These are phyloP conservation scores for Auricularia cornea DNA, from an alignment of 768 basidiomycete genomes.

Conservation along the genomic window DNA sequence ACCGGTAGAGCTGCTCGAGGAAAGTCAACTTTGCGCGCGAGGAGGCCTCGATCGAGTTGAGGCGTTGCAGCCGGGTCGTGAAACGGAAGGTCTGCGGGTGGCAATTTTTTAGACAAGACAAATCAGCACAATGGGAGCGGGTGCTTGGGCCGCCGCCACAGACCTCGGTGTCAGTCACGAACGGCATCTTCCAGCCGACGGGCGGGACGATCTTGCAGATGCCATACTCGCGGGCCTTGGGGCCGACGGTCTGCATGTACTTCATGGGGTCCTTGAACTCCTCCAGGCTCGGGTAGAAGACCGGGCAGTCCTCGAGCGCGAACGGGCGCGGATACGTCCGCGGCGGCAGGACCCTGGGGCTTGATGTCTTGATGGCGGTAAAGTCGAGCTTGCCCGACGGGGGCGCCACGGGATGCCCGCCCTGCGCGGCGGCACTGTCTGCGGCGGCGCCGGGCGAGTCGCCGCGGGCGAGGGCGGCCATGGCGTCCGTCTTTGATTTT, in stretches of 20 bases:
- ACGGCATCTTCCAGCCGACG: conserved; percentile 89
- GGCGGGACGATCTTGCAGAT: conserved; percentile 97
- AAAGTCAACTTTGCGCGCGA: conserved; percentile 96
- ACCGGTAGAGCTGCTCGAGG: conserved; percentile 92
- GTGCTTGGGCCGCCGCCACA: conserved; percentile 21
- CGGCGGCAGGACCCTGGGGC: conserved; percentile 35
- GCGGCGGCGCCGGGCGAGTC: conserved; percentile 48
- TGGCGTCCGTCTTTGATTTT: conserved; percentile 84
- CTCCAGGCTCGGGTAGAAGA: conserved; percentile 79
- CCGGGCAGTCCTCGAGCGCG: conserved; percentile 81
- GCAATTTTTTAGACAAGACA: background rate
- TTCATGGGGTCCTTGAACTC: conserved; percentile 93
- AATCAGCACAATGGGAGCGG: background rate
- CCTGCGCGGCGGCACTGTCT: conserved; percentile 39
- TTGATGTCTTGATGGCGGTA: conserved; percentile 59
- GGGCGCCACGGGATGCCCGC: background rate
- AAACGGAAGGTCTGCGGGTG: conserved; percentile 74
- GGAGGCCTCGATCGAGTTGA: conserved; percentile 96
- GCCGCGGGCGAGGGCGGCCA: conserved; percentile 65
- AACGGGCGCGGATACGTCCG: conserved; percentile 59
- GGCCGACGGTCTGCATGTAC: conserved; percentile 78
- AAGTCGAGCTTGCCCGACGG: conserved; percentile 44
- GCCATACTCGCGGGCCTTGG: conserved; percentile 64
- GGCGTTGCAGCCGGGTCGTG: conserved; percentile 86
- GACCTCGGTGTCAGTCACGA: conserved; percentile 90